phyloP scores from a whole-genome alignment of 768 basidiomycete genomes.

The Leccinum disarticulatum region DNA sequence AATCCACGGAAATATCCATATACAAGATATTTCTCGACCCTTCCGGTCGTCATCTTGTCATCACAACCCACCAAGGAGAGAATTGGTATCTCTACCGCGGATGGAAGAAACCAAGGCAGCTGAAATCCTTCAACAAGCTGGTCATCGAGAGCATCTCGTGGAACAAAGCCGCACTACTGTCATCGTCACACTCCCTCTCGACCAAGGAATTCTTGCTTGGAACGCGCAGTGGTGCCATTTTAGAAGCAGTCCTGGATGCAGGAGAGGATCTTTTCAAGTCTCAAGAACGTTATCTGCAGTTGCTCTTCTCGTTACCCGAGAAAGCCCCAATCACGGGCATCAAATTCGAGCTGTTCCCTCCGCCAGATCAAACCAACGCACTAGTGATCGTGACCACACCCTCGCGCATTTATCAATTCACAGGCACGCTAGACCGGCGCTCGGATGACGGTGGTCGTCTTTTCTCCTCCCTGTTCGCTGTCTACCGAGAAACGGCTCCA shows the following conservation, averaged over 20 bases:
- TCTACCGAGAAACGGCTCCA: conserved; percentile 74
- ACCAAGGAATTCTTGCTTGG: conserved; percentile 88
- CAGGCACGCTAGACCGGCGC: conserved; percentile 63
- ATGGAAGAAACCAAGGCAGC: conserved; percentile 78
- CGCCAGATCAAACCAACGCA: conserved; percentile 56
- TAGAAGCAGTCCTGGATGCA: conserved; percentile 86
- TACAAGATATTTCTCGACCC: conserved; percentile 90
- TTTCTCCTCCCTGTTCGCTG: conserved; percentile 71
- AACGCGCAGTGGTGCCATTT: conserved; percentile 78
- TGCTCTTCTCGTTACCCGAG: conserved; percentile 77
- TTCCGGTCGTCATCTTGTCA: conserved; percentile 84
- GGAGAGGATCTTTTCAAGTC: conserved; percentile 93
- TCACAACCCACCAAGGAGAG: conserved; percentile 86
- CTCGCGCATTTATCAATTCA: conserved; percentile 88
- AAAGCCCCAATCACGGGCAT: conserved; percentile 82
- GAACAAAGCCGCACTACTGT: conserved; percentile 71
- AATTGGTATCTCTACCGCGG: conserved; percentile 87
- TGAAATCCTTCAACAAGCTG: conserved; percentile 77
- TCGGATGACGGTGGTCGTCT: conserved; percentile 75
- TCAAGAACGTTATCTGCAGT: conserved; percentile 73
- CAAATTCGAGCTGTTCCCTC: conserved; percentile 74
- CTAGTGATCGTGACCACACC: conserved; percentile 83
- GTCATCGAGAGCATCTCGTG: conserved; percentile 90
- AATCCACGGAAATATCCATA: conserved; percentile 73
- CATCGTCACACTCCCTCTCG: conserved; percentile 66